Conservation (phyloP, 208 protist genomes). For the Porcisia deanei region DNA sequence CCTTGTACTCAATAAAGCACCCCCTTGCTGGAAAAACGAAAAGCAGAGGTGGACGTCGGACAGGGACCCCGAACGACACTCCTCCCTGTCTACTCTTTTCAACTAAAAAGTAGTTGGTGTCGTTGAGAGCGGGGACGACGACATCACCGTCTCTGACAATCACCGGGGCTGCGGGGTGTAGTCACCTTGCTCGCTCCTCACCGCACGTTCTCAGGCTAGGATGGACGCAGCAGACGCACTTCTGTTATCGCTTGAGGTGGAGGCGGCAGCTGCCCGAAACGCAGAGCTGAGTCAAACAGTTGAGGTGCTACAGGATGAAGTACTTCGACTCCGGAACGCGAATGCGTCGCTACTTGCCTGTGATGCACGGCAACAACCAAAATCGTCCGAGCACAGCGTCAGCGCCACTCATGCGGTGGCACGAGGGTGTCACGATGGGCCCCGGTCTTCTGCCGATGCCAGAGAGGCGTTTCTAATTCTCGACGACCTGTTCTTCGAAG, state of each 20-base stretch:
- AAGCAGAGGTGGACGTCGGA: too few species aligned
- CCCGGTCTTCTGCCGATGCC: constrained; percentile 5
- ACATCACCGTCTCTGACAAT: neutral
- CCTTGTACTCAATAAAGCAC: too few species aligned
- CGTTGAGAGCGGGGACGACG: too few species aligned
- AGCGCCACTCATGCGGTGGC: neutral
- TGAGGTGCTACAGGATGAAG: constrained; percentile 37
- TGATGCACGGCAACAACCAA: neutral
- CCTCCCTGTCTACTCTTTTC: too few species aligned
- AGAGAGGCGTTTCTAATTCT: constrained; percentile 23
- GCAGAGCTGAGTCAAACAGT: constrained; percentile 55
- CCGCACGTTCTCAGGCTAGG: neutral
- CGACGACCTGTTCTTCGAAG: constrained; percentile 32
- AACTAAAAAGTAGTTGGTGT: too few species aligned
- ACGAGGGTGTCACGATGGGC: too few species aligned
- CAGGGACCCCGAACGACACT: too few species aligned
- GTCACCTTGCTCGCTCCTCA: neutral
- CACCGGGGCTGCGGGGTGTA: neutral
- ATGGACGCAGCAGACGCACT: constrained; percentile 43
- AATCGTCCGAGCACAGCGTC: neutral
- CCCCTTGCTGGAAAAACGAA: too few species aligned
- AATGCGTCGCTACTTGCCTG: neutral
- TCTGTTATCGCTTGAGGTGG: constrained; percentile 63
- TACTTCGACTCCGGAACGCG: constrained; percentile 8
- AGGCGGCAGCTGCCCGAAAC: constrained; percentile 74